These are phyloP conservation scores for Synchytrium microbalum DNA, from an alignment of 371 early-diverging fungal species.

Conservation along the genomic window DNA sequence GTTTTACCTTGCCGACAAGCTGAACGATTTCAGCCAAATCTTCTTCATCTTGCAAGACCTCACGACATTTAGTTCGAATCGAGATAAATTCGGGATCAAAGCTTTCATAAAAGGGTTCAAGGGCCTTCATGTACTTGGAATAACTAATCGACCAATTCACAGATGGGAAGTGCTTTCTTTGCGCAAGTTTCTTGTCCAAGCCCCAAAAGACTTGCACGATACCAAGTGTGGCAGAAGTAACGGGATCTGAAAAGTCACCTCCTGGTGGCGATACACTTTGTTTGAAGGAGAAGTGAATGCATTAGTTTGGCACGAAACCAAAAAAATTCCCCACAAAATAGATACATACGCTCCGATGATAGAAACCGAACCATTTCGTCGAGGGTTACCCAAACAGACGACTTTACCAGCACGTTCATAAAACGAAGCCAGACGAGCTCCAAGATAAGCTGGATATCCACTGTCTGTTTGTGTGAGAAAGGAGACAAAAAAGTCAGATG, in stretches of 20 bases:
- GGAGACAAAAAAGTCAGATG: neutral
- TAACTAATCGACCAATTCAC: conserved; percentile 99
- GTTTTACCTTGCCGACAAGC: conserved; percentile 98
- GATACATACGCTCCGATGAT: conserved; percentile 93
- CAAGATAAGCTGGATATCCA: conserved; percentile 99
- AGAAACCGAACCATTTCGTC: conserved; percentile 93
- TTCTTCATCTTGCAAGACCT: conserved; percentile 98
- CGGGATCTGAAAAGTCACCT: conserved; percentile 99
- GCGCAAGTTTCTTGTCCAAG: conserved; percentile 99
- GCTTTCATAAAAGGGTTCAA: conserved; percentile 94
- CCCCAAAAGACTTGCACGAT: conserved; percentile 99
- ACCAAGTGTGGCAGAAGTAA: conserved; percentile 97
- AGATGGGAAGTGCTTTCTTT: conserved; percentile 99
- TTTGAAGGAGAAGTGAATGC: conserved; percentile 6
- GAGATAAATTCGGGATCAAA: conserved; percentile 89
- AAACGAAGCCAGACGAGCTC: conserved; percentile 99
- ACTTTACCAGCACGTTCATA: conserved; percentile 99
- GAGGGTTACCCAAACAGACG: conserved; percentile 92
- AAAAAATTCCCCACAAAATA: too few species aligned
- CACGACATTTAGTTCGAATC: conserved; percentile 91
- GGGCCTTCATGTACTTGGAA: conserved; percentile 97
- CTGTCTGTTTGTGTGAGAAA: conserved; percentile 54
- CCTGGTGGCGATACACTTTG: conserved; percentile 98
- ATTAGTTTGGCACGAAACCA: too few species aligned
- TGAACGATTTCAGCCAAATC: conserved; percentile 99